Base-by-base conservation (phyloP, 148 eudicot species). In the Fagopyrum homotropicum region DNA sequence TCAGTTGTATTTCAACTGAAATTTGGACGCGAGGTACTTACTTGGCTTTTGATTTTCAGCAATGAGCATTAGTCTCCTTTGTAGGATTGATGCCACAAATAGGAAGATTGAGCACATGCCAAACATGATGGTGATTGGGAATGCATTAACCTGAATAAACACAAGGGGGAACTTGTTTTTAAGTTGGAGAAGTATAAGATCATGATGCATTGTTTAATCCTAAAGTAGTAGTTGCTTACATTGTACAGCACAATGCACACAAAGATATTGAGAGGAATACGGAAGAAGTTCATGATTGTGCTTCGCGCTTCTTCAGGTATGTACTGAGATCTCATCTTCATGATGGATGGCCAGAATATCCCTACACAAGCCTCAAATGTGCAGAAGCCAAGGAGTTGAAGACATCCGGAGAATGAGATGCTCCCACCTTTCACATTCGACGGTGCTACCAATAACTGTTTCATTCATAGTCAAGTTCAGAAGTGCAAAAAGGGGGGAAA, bases 311-410 rank as follows among this genome's bases (percentile, higher is more conserved):
- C 98, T 83, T 95, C 98, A 4, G 98, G 98, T 75, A 95, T 90
- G 82, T 95, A 95, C 75, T 95, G 98, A 74, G 97, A 92, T 79
- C 97, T 92, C 98, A 95, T 95, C 86, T 95, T 95, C 98, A 95
- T 95, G 70, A 95, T 90, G 43, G 98, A 95, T 60, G 97, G 98
- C 98, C 98, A 95, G 79, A 95, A 95, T 64, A 95, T 82, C 5
- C 98, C 98, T 52, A 94, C 98, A 78, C 98, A 94, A 47, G 88
- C 87, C 83, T 94, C 98, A 81, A 94, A 94, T 76, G 87, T 83
- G 77, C 98, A 94, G 77, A 94, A 94, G 61, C 98, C 98, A 26
- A 94, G 90, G 76, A 94, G 93, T 79, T 91, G 96, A 69, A 94
- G 74, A 77, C 96, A 82, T 59, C 98, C 93, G 43, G 89, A 30